Percentiles rank a stretch among this genome's conserved stretches.
Conservation (phyloP, 1,284 basidiomycete genomes). For the Laetiporus sulphureus region DNA sequence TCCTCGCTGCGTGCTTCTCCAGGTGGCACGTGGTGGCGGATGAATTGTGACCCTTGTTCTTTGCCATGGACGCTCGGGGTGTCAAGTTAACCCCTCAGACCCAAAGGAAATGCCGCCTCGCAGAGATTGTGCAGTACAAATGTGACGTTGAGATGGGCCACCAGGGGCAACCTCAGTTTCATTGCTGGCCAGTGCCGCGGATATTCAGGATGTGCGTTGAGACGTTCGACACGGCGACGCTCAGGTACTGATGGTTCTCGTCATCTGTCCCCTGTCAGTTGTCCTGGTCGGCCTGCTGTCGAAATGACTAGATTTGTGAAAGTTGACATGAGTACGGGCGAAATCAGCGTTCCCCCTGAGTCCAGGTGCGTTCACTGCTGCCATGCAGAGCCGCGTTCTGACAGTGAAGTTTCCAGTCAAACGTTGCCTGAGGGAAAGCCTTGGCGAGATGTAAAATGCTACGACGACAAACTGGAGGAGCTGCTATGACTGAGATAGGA, state of each 20-base stretch:
- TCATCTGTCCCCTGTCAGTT: conserved; percentile 44
- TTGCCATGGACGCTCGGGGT: too few species aligned
- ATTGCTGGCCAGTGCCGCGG: conserved; percentile 66
- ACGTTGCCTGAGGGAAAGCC: conserved; percentile 40
- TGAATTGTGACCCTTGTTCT: too few species aligned
- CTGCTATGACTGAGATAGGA: neutral
- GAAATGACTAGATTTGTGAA: conserved; percentile 60
- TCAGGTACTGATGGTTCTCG: too few species aligned
- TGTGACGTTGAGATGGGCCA: conserved; percentile 39
- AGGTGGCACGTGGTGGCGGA: conserved; percentile 1
- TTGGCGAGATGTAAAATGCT: conserved; percentile 41
- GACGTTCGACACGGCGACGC: conserved; percentile 1
- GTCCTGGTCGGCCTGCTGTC: conserved; percentile 52
- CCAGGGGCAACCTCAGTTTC: conserved; percentile 30
- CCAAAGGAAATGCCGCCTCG: conserved; percentile 42
- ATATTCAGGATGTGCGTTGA: conserved; percentile 65
- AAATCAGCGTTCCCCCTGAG: conserved; percentile 46
- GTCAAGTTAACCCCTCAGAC: too few species aligned
- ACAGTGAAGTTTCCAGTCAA: conserved; percentile 24
- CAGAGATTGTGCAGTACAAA: conserved; percentile 65
- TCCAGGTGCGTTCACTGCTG: conserved; percentile 30
- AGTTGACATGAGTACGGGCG: conserved; percentile 56
- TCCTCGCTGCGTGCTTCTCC: conserved; percentile 6
- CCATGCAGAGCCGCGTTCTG: neutral
- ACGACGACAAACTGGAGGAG: conserved; percentile 10